These are phyloP conservation scores for Talaromyces liani DNA, from an alignment of 495 filamentous ascomycete species.

Conservation along the genomic window DNA sequence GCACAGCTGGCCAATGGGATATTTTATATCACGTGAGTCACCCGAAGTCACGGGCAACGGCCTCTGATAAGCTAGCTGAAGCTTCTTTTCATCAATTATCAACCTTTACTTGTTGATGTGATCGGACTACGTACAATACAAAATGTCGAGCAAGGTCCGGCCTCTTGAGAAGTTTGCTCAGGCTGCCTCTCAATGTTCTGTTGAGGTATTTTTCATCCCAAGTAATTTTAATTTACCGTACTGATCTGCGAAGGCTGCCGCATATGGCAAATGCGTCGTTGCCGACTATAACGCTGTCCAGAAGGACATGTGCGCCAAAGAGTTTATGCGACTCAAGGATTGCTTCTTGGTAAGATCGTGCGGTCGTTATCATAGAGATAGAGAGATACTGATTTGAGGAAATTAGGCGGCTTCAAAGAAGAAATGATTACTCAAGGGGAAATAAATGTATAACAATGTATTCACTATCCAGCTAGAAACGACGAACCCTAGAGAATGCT, in stretches of 20 bases:
- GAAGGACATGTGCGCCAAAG: slow-evolving; percentile 82
- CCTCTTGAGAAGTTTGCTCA: slow-evolving; percentile 87
- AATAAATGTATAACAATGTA: not conserved
- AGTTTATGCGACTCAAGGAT: slow-evolving; percentile 82
- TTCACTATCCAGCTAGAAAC: slow-evolving; percentile 4
- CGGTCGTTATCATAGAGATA: not conserved
- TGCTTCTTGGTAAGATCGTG: slow-evolving; percentile 69
- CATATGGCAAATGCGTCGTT: slow-evolving; percentile 88
- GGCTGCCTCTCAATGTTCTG: slow-evolving; percentile 73
- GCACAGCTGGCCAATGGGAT: not conserved
- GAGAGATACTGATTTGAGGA: not conserved
- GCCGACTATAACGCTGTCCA: slow-evolving; percentile 85
- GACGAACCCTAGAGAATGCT: slow-evolving; percentile 1
- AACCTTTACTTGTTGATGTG: not conserved
- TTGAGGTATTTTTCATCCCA: slow-evolving; percentile 50
- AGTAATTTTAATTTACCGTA: not conserved
- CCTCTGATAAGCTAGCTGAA: not conserved
- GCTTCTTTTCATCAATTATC: not conserved
- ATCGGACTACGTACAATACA: not conserved
- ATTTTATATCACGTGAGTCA: not conserved
- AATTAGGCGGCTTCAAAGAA: slow-evolving; percentile 39
- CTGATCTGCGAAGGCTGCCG: slow-evolving; percentile 51
- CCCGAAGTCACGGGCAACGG: not conserved
- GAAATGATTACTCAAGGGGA: not conserved
- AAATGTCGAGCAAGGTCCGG: slow-evolving; percentile 37